A percentile compares a stretch with the other conserved stretches of the same genome.
Evolutionary conservation across 2,329 filamentous ascomycete genomes (phyloP).

Genomic region (Passalora sequoiae): DNA sequence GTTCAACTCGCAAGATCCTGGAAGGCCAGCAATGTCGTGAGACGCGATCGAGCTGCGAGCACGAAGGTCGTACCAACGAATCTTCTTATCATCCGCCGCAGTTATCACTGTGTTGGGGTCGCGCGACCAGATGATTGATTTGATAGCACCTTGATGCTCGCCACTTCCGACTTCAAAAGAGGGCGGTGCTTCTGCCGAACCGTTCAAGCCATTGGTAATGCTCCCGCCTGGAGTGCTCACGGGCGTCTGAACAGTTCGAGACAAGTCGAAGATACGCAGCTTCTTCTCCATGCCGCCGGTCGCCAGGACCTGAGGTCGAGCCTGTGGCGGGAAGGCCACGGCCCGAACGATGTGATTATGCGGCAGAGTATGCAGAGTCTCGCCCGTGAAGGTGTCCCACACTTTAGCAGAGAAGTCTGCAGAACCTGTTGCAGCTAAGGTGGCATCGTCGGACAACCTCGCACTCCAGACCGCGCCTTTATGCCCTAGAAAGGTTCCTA

Average conservation of each 20-base stretch:
- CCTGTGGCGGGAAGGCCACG: slow-evolving; percentile 68
- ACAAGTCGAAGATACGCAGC: slow-evolving; percentile 85
- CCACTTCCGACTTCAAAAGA: slow-evolving; percentile 84
- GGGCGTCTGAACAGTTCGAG: slow-evolving; percentile 40
- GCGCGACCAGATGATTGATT: slow-evolving; percentile 86
- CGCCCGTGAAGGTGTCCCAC: slow-evolving; percentile 94
- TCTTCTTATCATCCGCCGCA: slow-evolving; percentile 80
- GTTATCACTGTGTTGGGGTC: slow-evolving; percentile 83
- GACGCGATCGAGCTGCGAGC: slow-evolving; percentile 69
- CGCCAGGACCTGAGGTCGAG: slow-evolving; percentile 70
- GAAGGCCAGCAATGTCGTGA: slow-evolving; percentile 72
- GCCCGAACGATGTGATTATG: slow-evolving; percentile 95
- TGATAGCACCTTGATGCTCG: slow-evolving; percentile 81
- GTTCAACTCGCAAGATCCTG: slow-evolving; percentile 88
- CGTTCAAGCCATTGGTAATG: slow-evolving; percentile 15
- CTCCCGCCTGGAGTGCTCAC: slow-evolving; percentile 13
- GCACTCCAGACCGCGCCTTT: slow-evolving; percentile 98
- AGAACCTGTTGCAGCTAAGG: slow-evolving; percentile 83
- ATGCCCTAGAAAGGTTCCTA: slow-evolving; percentile 95
- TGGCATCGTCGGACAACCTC: slow-evolving; percentile 79
- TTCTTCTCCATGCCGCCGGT: slow-evolving; percentile 97
- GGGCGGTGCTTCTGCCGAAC: slow-evolving; percentile 34
- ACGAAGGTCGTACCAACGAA: slow-evolving; percentile 91
- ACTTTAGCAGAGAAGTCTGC: slow-evolving; percentile 90
- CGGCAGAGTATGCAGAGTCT: slow-evolving; percentile 77